A percentile compares a stretch with the other conserved stretches of the same genome.
These are phyloP conservation scores for Tolypocladium cylindrosporum DNA, from an alignment of 2,329 filamentous ascomycete species.

Conservation along the genomic window DNA sequence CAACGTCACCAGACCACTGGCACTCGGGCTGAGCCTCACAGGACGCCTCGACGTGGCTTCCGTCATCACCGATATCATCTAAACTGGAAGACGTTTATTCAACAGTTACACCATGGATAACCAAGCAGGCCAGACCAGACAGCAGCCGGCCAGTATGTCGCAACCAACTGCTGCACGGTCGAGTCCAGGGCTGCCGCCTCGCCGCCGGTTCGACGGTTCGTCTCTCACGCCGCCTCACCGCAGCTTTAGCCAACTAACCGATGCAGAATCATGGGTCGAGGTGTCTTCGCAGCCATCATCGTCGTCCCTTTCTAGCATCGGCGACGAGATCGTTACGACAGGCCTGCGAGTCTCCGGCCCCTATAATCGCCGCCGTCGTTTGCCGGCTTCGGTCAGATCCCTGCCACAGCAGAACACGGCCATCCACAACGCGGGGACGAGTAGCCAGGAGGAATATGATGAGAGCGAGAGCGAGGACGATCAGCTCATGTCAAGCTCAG, in stretches of 20 bases:
- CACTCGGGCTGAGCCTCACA: neutral
- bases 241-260: slow-evolving; percentile 5
- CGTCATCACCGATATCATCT: neutral
- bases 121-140: slow-evolving; percentile 15
- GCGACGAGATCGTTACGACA: slow-evolving; percentile 84
- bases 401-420: slow-evolving; percentile 29
- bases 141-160: slow-evolving; percentile 11
- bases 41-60: neutral
- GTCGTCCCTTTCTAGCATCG: slow-evolving; percentile 77
- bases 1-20: neutral
- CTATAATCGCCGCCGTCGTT: slow-evolving; percentile 49
- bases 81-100: neutral
- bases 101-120: slow-evolving; percentile 13
- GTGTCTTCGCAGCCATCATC: slow-evolving; percentile 88
- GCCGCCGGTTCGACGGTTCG: slow-evolving; percentile 27
- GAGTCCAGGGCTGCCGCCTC: slow-evolving; percentile 18
- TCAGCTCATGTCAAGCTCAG: slow-evolving; percentile 48
- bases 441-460: slow-evolving; percentile 90
- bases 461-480: slow-evolving; percentile 90
- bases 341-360: slow-evolving; percentile 67
- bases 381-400: slow-evolving; percentile 20
- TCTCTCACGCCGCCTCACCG: slow-evolving; percentile 2
- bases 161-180: slow-evolving; percentile 15
- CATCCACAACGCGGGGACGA: slow-evolving; percentile 38
- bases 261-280: slow-evolving; percentile 89